Evolutionary conservation across 345 rosid species (phyloP).

Genomic region (Citrus unshiu): DNA sequence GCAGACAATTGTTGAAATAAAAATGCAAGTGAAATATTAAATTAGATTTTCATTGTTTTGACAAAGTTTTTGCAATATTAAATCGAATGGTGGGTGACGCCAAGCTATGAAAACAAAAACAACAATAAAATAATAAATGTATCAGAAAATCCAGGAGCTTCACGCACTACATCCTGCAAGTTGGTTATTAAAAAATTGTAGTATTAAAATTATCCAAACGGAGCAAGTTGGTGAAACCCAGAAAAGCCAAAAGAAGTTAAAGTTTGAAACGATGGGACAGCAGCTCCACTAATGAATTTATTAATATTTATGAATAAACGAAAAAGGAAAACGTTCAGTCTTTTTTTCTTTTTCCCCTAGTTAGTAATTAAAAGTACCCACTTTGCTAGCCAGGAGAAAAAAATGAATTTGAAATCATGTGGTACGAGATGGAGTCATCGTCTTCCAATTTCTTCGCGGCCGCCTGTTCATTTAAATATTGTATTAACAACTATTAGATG

Average conservation of each 20-base stretch:
- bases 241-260: not conserved
- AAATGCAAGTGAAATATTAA: too few relatives aligned
- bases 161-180: not conserved
- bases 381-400: too few relatives aligned
- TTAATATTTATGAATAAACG: not conserved
- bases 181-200: not conserved
- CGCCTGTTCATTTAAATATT: not conserved
- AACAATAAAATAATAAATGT: not conserved
- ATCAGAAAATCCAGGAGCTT: not conserved
- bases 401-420: not conserved
- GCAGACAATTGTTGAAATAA: too few relatives aligned
- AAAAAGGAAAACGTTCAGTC: not conserved
- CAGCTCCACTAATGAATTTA: not conserved
- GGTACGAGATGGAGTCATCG: not conserved
- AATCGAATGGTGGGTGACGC: not conserved
- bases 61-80: not conserved
- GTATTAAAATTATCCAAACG: not conserved
- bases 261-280: not conserved
- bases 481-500: not conserved
- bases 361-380: not conserved
- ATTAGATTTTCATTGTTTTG: too few relatives aligned
- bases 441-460: slow-evolving; percentile 10
- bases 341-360: not conserved
- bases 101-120: not conserved
- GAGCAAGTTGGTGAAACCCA: not conserved